phyloP scores from a whole-genome alignment of 2,329 filamentous ascomycete species.

The Myotisia sp. region DNA sequence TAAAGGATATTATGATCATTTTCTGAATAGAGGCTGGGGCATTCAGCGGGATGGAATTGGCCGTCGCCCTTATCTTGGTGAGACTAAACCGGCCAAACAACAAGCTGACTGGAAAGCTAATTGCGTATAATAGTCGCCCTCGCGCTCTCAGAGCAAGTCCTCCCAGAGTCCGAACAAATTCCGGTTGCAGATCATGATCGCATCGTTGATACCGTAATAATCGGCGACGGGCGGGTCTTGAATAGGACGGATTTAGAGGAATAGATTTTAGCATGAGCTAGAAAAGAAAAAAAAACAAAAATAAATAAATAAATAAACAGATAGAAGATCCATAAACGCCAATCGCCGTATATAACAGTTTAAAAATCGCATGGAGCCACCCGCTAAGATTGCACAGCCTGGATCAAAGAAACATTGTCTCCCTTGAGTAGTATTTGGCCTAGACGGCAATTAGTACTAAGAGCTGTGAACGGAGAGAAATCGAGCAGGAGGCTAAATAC shows the following conservation, averaged over 20 bases:
- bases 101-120: background rate
- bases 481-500: conserved; percentile 34
- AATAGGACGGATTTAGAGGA: too few species aligned
- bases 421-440: conserved; percentile 78
- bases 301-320: too few species aligned
- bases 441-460: conserved; percentile 21
- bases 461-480: background rate
- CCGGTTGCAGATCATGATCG: conserved; percentile 66
- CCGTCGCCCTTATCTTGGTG: conserved; percentile 47
- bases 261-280: too few species aligned
- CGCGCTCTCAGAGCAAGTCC: conserved; percentile 72
- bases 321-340: too few species aligned
- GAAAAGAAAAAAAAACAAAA: too few species aligned
- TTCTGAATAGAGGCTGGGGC: conserved; percentile 50
- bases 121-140: conserved; percentile 50
- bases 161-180: conserved; percentile 50
- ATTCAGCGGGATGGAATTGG: conserved; percentile 17
- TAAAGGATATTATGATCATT: conserved; percentile 94
- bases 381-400: conserved; percentile 32
- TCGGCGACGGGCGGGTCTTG: conserved; percentile 52
- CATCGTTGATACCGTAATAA: conserved; percentile 60
- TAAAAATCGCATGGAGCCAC: background rate
- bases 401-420: conserved; percentile 76
- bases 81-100: conserved; percentile 15
- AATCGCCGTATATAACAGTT: conserved; percentile 5